Percentiles rank a stretch among this genome's conserved stretches.
phyloP scores from a whole-genome alignment of 306 rosid species.

The Dicorynia guianensis region DNA sequence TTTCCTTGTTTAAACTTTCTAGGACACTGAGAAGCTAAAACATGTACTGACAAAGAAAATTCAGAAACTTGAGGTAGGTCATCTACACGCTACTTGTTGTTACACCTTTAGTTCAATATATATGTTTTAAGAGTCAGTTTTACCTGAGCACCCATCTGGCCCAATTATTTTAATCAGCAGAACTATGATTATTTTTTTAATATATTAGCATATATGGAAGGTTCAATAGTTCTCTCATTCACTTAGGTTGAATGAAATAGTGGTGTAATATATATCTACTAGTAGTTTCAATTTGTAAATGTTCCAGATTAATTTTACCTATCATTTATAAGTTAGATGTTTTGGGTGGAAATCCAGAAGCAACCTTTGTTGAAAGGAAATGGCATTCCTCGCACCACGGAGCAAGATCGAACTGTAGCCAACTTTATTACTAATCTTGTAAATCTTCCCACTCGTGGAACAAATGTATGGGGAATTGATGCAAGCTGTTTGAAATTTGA shows the following conservation, averaged over 20 bases:
- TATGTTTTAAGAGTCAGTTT: constrained; percentile 3
- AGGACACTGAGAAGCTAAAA: constrained; percentile 73
- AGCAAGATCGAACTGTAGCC: constrained; percentile 51
- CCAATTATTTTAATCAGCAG: constrained; percentile 1
- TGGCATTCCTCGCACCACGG: constrained; percentile 36
- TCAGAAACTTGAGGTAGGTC: constrained; percentile 67
- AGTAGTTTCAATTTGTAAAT: not conserved
- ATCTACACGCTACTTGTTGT: constrained; percentile 8
- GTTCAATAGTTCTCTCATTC: not conserved
- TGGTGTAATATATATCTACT: not conserved
- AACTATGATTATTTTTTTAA: not conserved
- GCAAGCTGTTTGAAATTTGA: constrained; percentile 58
- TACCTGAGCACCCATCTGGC: not conserved
- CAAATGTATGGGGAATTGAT: constrained; percentile 55
- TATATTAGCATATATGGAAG: constrained; percentile 4
- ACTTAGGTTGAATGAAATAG: not conserved
- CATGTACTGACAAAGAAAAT: constrained; percentile 60
- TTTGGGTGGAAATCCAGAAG: constrained; percentile 50
- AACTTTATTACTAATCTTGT: constrained; percentile 43
- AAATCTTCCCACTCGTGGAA: constrained; percentile 45
- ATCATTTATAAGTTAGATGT: constrained; percentile 28
- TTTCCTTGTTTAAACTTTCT: constrained; percentile 42
- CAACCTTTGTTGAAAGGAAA: constrained; percentile 51
- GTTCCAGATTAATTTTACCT: constrained; percentile 9
- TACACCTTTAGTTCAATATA: not conserved